These are phyloP conservation scores for Aureobasidium zeae DNA, from an alignment of 2,329 filamentous ascomycete genomes.

Conservation along the genomic window DNA sequence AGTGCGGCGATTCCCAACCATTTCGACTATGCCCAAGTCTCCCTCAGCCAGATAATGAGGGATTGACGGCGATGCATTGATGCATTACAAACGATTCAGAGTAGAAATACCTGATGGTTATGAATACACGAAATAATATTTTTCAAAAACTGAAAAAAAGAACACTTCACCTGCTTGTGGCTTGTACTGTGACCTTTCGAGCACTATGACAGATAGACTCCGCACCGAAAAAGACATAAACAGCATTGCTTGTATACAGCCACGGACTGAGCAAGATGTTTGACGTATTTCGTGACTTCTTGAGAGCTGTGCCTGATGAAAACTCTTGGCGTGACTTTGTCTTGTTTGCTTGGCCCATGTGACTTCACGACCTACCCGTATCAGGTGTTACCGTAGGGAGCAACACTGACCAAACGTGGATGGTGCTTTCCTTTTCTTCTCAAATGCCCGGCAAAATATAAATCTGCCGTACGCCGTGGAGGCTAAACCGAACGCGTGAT, in stretches of 20 bases:
- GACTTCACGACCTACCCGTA: neutral
- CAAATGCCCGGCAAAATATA: too few species aligned
- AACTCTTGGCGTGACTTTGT: slow-evolving; percentile 9
- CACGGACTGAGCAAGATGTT: too few species aligned
- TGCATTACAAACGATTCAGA: slow-evolving; percentile 13
- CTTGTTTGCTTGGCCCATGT: slow-evolving; percentile 12
- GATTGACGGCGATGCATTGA: slow-evolving; percentile 6
- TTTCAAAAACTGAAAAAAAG: slow-evolving; percentile 1
- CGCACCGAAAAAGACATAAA: too few species aligned
- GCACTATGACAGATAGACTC: too few species aligned
- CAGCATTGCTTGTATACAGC: too few species aligned
- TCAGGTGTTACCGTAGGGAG: too few species aligned
- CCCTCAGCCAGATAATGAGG: slow-evolving; percentile 9
- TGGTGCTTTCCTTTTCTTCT: too few species aligned
- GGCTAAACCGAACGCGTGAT: too few species aligned
- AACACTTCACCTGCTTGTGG: too few species aligned
- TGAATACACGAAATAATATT: slow-evolving; percentile 14
- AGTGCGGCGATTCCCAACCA: slow-evolving; percentile 3
- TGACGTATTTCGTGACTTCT: slow-evolving; percentile 1
- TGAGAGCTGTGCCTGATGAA: neutral
- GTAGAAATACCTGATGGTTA: slow-evolving; percentile 16
- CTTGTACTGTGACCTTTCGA: too few species aligned
- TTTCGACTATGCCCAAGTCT: slow-evolving; percentile 12
- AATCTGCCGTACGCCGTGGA: too few species aligned
- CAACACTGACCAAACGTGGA: too few species aligned